Percentiles rank a stretch among this genome's conserved stretches.
These are phyloP conservation scores for Conoideocrella luteorostrata DNA, from an alignment of 2,329 filamentous ascomycete species.

Conservation along the genomic window DNA sequence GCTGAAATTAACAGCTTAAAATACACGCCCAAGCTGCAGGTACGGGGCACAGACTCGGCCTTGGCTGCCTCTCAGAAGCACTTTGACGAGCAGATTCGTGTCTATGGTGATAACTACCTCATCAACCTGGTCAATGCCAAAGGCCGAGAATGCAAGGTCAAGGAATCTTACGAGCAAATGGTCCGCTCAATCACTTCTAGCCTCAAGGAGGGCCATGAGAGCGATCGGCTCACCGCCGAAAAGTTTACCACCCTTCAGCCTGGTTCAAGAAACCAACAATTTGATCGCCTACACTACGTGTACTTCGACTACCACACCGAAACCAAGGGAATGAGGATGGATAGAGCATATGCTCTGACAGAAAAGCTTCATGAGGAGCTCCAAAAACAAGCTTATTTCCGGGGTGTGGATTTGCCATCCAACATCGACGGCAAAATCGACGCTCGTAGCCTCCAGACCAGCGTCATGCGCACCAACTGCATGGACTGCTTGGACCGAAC, in stretches of 20 bases:
- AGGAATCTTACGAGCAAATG: conserved; percentile 90
- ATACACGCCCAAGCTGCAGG: conserved; percentile 85
- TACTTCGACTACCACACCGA: conserved; percentile 99
- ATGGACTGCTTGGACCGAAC: conserved; percentile 99
- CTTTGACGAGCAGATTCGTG: conserved; percentile 84
- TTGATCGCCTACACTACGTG: conserved; percentile 86
- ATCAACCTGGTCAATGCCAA: conserved; percentile 97
- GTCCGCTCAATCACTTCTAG: conserved; percentile 68
- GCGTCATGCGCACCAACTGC: conserved; percentile 94
- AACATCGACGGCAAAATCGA: conserved; percentile 66
- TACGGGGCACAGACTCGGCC: conserved; percentile 77
- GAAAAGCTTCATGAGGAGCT: conserved; percentile 75
- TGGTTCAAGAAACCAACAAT: conserved; percentile 50
- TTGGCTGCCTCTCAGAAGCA: conserved; percentile 74
- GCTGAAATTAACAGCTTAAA: conserved; percentile 88
- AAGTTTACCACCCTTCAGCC: conserved; percentile 75
- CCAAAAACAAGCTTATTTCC: conserved; percentile 81
- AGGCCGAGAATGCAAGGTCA: conserved; percentile 81
- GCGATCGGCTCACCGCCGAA: conserved; percentile 63
- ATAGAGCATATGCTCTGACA: conserved; percentile 80
- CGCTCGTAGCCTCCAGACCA: conserved; percentile 72
- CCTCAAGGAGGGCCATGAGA: conserved; percentile 58
- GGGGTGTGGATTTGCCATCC: conserved; percentile 78
- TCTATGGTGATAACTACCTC: conserved; percentile 95
- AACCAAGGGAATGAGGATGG: conserved; percentile 91